phyloP scores from a whole-genome alignment of 2,329 filamentous ascomycete species.

The Lasiodiplodia sp. region DNA sequence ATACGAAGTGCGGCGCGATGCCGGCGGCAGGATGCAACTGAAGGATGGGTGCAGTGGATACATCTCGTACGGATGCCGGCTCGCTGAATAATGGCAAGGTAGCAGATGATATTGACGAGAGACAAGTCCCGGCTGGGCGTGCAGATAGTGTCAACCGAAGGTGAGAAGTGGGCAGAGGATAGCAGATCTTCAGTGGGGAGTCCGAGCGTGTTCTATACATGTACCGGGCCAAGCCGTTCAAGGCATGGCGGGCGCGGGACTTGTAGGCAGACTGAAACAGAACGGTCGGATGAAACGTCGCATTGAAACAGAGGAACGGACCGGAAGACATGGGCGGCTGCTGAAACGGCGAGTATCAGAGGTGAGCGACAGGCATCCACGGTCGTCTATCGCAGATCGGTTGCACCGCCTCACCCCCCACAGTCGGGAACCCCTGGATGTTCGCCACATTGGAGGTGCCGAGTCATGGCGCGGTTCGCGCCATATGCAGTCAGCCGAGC shows the following conservation, averaged over 20 bases:
- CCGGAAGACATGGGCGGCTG: slow-evolving; percentile 6
- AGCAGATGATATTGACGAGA: not conserved
- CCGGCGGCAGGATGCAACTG: not conserved
- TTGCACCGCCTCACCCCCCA: slow-evolving; percentile 27
- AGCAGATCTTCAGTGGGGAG: slow-evolving; percentile 6
- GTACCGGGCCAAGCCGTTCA: slow-evolving; percentile 8
- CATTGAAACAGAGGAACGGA: slow-evolving; percentile 20
- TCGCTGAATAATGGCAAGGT: slow-evolving; percentile 7
- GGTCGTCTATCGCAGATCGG: slow-evolving; percentile 27
- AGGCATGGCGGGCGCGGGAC: not conserved
- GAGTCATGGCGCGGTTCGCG: not conserved
- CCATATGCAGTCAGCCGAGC: slow-evolving; percentile 10
- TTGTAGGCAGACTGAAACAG: slow-evolving; percentile 17
- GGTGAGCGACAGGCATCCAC: not conserved
- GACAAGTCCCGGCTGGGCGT: not conserved
- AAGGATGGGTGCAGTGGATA: not conserved
- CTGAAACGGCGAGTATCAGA: slow-evolving; percentile 5
- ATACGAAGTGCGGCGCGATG: not conserved
- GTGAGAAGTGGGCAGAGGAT: slow-evolving; percentile 5
- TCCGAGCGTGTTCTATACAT: slow-evolving; percentile 20
- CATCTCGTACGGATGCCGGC: slow-evolving; percentile 10
- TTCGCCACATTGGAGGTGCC: slow-evolving; percentile 8
- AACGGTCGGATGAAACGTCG: slow-evolving; percentile 22
- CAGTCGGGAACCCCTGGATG: slow-evolving; percentile 12
- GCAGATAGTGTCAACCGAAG: not conserved